Evolutionary conservation across 345 rosid species (phyloP).

Genomic region (Populus davidiana): DNA sequence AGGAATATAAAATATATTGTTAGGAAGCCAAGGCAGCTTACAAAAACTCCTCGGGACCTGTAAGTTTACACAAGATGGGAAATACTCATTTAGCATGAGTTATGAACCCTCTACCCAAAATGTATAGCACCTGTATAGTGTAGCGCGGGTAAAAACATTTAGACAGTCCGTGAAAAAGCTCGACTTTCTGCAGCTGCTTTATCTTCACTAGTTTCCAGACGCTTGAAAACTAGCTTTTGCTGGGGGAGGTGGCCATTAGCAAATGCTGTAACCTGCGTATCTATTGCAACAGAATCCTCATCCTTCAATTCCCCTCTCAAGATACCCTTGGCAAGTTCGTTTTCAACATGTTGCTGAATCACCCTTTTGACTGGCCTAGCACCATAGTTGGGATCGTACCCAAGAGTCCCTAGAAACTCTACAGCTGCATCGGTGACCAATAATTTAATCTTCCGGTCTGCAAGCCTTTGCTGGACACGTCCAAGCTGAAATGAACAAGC

Average conservation of each 20-base stretch:
- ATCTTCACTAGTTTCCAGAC: constrained; percentile 31
- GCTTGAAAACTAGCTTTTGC: constrained; percentile 72
- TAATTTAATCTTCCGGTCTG: constrained; percentile 84
- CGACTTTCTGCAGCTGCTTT: constrained; percentile 32
- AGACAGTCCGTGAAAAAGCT: constrained; percentile 32
- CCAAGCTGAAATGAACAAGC: constrained; percentile 56
- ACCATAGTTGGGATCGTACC: constrained; percentile 94
- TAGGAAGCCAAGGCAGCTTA: not conserved
- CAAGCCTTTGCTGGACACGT: constrained; percentile 83
- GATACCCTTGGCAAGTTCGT: constrained; percentile 95
- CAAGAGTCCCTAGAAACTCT: constrained; percentile 76
- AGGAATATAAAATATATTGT: not conserved
- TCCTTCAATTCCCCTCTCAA: constrained; percentile 87
- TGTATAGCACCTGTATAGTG: not conserved
- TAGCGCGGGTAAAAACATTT: not conserved
- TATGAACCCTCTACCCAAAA: not conserved
- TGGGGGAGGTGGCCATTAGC: constrained; percentile 80
- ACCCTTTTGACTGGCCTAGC: constrained; percentile 97
- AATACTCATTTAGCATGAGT: not conserved
- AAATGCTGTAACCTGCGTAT: constrained; percentile 69
- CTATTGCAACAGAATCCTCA: constrained; percentile 61
- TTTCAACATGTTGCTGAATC: constrained; percentile 90
- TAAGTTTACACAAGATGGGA: not conserved
- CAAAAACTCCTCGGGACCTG: not conserved
- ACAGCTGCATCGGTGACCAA: constrained; percentile 65